These are phyloP conservation scores for Bruguiera gymnorhiza DNA, from an alignment of 345 rosid species.

Conservation along the genomic window DNA sequence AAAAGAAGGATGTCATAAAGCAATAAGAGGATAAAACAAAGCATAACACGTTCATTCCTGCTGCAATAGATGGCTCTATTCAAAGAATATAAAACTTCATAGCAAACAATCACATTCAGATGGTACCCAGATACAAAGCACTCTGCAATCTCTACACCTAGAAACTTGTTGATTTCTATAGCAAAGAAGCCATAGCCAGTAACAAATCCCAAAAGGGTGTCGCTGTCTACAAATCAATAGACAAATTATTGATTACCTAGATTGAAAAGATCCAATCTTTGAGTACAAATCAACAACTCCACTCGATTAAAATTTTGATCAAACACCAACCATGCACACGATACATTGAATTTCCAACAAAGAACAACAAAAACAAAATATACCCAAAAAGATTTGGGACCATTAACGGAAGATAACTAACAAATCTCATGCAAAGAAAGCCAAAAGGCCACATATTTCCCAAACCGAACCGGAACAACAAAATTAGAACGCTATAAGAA, in stretches of 20 bases:
- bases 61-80: no score
- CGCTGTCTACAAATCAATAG: background rate
- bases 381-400: background rate
- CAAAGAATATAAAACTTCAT: no score
- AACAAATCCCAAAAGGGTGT: background rate
- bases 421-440: constrained; percentile 1
- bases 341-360: background rate
- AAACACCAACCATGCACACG: no score
- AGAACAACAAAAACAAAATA: background rate
- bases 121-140: no score
- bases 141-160: background rate
- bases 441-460: background rate
- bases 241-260: background rate
- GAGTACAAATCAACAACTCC: background rate
- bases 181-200: background rate
- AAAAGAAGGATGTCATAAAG: background rate
- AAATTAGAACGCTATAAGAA: background rate
- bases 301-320: background rate
- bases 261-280: constrained; percentile 2
- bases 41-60: background rate
- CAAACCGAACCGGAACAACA: background rate
- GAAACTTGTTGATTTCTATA: background rate
- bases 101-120: no score
- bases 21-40: background rate
- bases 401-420: background rate